Evolutionary conservation across 2,329 filamentous ascomycete genomes (phyloP), one percentile per base, ranked within the genome.

Genomic region (Plectosphaerella sp.): DNA sequence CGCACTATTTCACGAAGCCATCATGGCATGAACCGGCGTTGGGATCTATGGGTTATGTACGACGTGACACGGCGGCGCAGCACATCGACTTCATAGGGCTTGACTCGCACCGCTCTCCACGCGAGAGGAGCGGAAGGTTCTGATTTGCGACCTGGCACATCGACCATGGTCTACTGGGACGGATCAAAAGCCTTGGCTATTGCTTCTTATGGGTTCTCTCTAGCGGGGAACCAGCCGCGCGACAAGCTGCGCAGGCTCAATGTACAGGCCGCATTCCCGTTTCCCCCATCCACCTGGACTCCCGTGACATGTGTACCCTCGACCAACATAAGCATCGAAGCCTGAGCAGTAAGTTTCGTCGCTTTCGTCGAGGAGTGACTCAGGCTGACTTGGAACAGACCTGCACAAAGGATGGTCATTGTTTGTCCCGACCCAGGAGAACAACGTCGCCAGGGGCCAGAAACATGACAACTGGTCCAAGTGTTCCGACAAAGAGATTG

Each of bases 1-100:
- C 28, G 18, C 12, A 20, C 41, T 43, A 18, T 12, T 43, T 43
- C 16, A 43, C 18, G 41, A 43, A 16, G 16, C 18, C 10, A 20
- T 48, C 49, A 47, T 39, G 52, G 54, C 54, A 57, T 57, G 54
- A 56, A 53, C 49, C 52, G 55, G 55, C 55, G 55, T 57, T 57
- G 54, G 37, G 49, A 42, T 55, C 52, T 28, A 15, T 56, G 49
- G 52, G 52, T 52, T 56, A 49, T 56, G 54, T 54, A 56, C 46
- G 52, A 56, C 54, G 11, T 33, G 28, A 12, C 4, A 33, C 8
- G 28, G 11, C 28, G 28, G 28, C 28, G 28, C 28, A 33, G 28
- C 28, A 33, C 28, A 33, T 9, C 28, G 28, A 33, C 28, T 33
- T 33, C 8, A 12, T 33, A 4, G 3, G 28, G 28, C 28, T 9